Evolutionary conservation across 768 basidiomycete species (phyloP).

Genomic region (Clavulina sp.): DNA sequence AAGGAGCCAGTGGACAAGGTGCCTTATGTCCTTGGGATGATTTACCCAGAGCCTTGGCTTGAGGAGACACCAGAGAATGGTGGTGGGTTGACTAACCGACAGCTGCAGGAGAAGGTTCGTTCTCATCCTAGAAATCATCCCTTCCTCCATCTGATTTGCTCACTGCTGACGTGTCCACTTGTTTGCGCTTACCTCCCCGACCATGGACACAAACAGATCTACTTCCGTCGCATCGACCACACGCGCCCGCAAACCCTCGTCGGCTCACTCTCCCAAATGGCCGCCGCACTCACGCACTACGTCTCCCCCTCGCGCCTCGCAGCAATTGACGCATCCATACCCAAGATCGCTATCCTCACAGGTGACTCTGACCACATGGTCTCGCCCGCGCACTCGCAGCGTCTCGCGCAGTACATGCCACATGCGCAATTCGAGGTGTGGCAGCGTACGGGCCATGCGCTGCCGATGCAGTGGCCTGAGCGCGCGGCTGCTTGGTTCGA

Average conservation of each 20-base stretch:
- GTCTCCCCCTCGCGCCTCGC: slow-evolving; percentile 32
- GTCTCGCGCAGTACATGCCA: slow-evolving; percentile 39
- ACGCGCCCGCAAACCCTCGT: slow-evolving; percentile 41
- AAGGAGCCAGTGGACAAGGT: slow-evolving; percentile 31
- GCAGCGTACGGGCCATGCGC: slow-evolving; percentile 45
- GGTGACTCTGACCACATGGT: slow-evolving; percentile 52
- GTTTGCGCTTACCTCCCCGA: not conserved
- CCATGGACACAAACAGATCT: too few relatives aligned
- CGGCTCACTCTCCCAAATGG: slow-evolving; percentile 58
- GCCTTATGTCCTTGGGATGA: slow-evolving; percentile 33
- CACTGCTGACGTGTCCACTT: too few relatives aligned
- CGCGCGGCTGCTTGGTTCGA: slow-evolving; percentile 42
- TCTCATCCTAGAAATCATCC: not conserved
- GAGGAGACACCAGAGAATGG: slow-evolving; percentile 29
- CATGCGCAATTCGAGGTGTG: slow-evolving; percentile 38
- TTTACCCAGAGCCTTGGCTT: slow-evolving; percentile 49
- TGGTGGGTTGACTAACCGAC: slow-evolving; percentile 49
- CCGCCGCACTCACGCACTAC: slow-evolving; percentile 44
- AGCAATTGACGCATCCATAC: slow-evolving; percentile 34
- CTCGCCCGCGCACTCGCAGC: slow-evolving; percentile 29
- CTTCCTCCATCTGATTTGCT: not conserved
- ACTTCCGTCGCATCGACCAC: slow-evolving; percentile 28
- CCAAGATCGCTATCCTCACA: slow-evolving; percentile 50
- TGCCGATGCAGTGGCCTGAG: slow-evolving; percentile 31
- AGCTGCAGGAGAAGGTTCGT: slow-evolving; percentile 38